Base-by-base conservation (phyloP, 768 basidiomycete species). In the Sistotremastrum niveocremeum region DNA sequence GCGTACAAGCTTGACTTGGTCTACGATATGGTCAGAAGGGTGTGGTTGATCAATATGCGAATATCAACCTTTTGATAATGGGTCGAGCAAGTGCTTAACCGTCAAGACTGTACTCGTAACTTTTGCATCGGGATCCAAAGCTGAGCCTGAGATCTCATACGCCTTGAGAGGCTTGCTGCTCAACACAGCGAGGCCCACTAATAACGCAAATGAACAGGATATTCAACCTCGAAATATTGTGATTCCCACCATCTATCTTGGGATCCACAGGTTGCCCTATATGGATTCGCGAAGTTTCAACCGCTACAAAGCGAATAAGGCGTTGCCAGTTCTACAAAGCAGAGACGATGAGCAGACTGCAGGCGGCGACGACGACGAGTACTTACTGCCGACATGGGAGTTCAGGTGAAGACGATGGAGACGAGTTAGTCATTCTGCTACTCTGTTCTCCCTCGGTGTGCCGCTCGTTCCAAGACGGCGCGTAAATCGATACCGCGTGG, bases 231-330 rank as follows among this genome's bases (percentile, higher is more conserved):
- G 38, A 34, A 8, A 33, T 33, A 10, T 12, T 37, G 20, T 11
- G 37, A 11, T 7, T 52, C 65, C 45, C 52, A 79, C 84, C 74
- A 54, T 88, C 85, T 34, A 83, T 67, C 37, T 59, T 60, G 3
- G 75, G 50, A 54, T 87, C 79, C 11, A 84, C 66, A 0, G 86
- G 85, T 62, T 89, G 73, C 34, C 86, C 85, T 49, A 86, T 70
- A 54, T 88, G 86, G 29, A 88, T 71, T 45, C 73, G 68, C 5
- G 72, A 68, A 0, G 84, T 86, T 64, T 88, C 86, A 9, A 65
- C 70, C 20, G 85, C 85, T 32, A 84, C 71, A 57, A 88, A 88
- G 49, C 85, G 82, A 54, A 88, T 84, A 44, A 88, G 72, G 43
- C 85, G 78, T 34, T 76, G 76, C 85, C 85, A 88, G 70, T 72